Evolutionary conservation across 2,329 filamentous ascomycete species (phyloP).

Genomic region (Colletotrichum tabaci): DNA sequence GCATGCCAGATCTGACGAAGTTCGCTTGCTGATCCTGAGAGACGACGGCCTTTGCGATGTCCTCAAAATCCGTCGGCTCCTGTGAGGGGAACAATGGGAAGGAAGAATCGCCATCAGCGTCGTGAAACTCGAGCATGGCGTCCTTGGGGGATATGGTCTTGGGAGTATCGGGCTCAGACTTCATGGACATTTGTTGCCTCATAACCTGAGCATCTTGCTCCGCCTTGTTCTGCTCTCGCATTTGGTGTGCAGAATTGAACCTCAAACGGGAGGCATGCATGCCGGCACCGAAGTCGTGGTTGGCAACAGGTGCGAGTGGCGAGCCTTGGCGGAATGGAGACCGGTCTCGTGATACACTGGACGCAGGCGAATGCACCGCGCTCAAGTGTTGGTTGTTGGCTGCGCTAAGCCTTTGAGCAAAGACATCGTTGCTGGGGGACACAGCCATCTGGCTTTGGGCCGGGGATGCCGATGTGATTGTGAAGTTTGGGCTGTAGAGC

Average conservation of each 20-base stretch:
- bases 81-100: conserved; percentile 81
- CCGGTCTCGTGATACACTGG: conserved; percentile 71
- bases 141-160: conserved; percentile 97
- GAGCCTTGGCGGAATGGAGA: conserved; percentile 87
- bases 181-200: conserved; percentile 58
- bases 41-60: conserved; percentile 50
- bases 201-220: conserved; percentile 69
- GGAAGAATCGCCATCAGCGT: conserved; percentile 77
- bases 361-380: conserved; percentile 66
- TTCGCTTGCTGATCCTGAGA: conserved; percentile 4
- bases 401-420: conserved; percentile 83
- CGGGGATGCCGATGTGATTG: conserved; percentile 67
- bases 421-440: conserved; percentile 72
- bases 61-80: conserved; percentile 61
- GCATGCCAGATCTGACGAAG: conserved; percentile 8
- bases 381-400: conserved; percentile 82
- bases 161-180: conserved; percentile 65
- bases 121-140: conserved; percentile 87
- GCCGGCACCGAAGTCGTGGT: conserved; percentile 59
- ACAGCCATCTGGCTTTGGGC: conserved; percentile 62
- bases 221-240: conserved; percentile 73
- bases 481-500: conserved; percentile 81
- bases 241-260: conserved; percentile 70
- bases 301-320: conserved; percentile 66
- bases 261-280: conserved; percentile 39